phyloP scores from a whole-genome alignment of 2,329 filamentous ascomycete genomes.

The Penicillium expansum region DNA sequence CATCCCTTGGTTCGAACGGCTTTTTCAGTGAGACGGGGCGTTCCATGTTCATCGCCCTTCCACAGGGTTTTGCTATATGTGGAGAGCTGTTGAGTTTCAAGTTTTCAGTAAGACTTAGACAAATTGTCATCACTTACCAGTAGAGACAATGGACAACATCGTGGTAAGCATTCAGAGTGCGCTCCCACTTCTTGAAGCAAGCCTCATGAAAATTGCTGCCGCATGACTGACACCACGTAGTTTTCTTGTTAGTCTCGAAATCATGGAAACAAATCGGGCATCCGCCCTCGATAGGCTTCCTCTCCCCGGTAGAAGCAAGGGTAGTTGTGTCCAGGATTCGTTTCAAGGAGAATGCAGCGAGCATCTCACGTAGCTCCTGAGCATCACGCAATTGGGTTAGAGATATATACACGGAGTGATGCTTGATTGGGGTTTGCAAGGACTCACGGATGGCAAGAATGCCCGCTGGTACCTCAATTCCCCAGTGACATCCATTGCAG shows the following conservation, averaged over 20 bases:
- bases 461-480: not conserved
- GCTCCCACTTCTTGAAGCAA: conserved; percentile 57
- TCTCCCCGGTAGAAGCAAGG: conserved; percentile 41
- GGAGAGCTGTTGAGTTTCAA: not conserved
- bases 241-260: conserved; percentile 47
- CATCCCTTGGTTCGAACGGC: conserved; percentile 11
- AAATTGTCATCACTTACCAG: conserved; percentile 36
- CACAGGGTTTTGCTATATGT: conserved; percentile 30
- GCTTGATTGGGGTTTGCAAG: not conserved
- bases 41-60: not conserved
- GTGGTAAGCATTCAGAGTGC: conserved; percentile 30
- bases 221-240: conserved; percentile 60
- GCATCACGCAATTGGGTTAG: not conserved
- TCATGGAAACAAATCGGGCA: conserved; percentile 63
- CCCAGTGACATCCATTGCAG: not conserved
- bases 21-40: not conserved
- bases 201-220: conserved; percentile 61
- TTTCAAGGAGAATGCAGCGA: conserved; percentile 52
- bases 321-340: conserved; percentile 39
- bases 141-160: conserved; percentile 43
- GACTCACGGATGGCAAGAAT: not conserved
- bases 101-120: not conserved
- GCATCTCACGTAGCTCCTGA: conserved; percentile 56
- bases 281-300: conserved; percentile 60
- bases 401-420: not conserved